Conservation (phyloP, 192 early-diverging fungal genomes). For the Gigaspora rosea region DNA sequence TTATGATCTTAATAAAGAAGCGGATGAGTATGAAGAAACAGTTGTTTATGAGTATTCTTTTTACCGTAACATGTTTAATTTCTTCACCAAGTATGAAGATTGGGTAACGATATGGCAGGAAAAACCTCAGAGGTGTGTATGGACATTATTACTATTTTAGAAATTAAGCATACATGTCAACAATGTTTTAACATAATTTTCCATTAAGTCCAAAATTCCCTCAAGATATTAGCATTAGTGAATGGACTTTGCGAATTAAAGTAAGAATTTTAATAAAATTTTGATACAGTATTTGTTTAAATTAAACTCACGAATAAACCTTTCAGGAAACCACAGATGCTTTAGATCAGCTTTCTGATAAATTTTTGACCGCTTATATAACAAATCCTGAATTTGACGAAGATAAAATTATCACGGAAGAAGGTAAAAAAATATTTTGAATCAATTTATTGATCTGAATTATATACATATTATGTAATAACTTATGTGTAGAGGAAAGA, state of each 20-base stretch:
- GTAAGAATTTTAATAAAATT: neutral
- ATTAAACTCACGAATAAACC: neutral
- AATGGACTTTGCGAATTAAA: too few species aligned
- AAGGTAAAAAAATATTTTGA: neutral
- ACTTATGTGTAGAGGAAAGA: neutral
- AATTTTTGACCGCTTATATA: neutral
- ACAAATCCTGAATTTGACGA: neutral
- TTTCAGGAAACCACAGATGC: neutral
- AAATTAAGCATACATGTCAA: neutral
- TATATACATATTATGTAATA: neutral
- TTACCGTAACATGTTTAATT: slow-evolving; percentile 3
- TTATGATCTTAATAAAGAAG: neutral
- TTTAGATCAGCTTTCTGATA: neutral
- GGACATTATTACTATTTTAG: neutral
- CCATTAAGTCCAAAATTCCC: too few species aligned
- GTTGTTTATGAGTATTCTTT: neutral
- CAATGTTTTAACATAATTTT: too few species aligned
- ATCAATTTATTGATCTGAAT: neutral
- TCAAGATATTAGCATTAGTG: too few species aligned
- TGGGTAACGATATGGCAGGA: neutral
- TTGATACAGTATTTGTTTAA: neutral
- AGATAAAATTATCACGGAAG: neutral
- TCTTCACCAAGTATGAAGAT: slow-evolving; percentile 1
- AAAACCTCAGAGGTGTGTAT: neutral
- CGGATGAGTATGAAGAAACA: neutral